phyloP scores from a whole-genome alignment of 1,139 yeast genomes.

The Debaryomyces singareniensis region DNA sequence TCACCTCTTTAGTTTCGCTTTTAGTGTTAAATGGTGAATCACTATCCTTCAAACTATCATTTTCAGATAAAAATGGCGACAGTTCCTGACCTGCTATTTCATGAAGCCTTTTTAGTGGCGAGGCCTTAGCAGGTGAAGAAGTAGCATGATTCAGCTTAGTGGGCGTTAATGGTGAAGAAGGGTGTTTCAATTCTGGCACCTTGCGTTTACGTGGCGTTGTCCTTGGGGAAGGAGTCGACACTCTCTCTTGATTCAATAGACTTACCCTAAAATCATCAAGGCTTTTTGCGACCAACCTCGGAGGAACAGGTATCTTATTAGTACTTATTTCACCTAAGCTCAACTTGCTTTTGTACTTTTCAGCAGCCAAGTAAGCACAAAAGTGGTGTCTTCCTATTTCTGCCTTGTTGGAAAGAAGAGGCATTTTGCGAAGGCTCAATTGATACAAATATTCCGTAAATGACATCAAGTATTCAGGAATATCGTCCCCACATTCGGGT shows the following conservation, averaged over 20 bases:
- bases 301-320: constrained; percentile 54
- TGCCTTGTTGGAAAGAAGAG: constrained; percentile 40
- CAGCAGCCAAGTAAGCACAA: constrained; percentile 57
- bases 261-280: constrained; percentile 39
- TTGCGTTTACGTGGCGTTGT: constrained; percentile 12
- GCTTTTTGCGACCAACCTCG: constrained; percentile 32
- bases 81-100: constrained; percentile 12
- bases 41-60: constrained; percentile 11
- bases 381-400: constrained; percentile 63
- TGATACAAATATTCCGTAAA: constrained; percentile 48
- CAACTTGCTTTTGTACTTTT: constrained; percentile 36
- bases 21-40: constrained; percentile 31
- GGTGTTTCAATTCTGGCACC: constrained; percentile 1
- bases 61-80: neutral
- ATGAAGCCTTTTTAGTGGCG: constrained; percentile 26
- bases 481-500: constrained; percentile 42
- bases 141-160: neutral
- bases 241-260: constrained; percentile 20
- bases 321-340: constrained; percentile 41
- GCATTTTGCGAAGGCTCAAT: constrained; percentile 43
- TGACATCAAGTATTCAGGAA: constrained; percentile 40
- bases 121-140: constrained; percentile 9
- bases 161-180: constrained; percentile 4
- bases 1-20: constrained; percentile 4
- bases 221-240: constrained; percentile 27